Evolutionary conservation across 148 eudicot genomes (phyloP).

Genomic region (Cornus kousa): DNA sequence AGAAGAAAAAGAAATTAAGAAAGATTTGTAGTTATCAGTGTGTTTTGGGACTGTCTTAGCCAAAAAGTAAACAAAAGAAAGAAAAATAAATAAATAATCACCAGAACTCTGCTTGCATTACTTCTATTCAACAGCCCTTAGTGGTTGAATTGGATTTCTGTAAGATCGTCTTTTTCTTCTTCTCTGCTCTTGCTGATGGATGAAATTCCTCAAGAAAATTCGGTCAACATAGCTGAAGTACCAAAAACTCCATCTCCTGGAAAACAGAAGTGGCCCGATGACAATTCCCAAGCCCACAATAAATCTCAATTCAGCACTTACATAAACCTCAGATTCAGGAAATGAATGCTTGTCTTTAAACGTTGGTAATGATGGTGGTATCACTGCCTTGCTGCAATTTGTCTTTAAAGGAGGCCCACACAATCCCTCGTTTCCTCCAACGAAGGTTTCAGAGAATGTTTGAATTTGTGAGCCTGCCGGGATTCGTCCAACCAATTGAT

Average conservation of each 20-base stretch:
- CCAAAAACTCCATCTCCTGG: conserved; percentile 17
- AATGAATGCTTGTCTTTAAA: not conserved
- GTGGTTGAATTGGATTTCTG: no score
- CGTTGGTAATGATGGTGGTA: no score
- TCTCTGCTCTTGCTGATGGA: not conserved
- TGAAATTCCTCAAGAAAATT: not conserved
- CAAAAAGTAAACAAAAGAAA: no score
- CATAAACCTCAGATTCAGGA: not conserved
- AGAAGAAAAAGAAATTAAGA: no score
- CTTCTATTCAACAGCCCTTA: no score
- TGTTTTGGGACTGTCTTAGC: no score
- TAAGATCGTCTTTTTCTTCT: not conserved
- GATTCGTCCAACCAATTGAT: conserved; percentile 2
- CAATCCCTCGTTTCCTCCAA: not conserved
- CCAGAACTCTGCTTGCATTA: no score
- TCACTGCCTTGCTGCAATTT: not conserved
- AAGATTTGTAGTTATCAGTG: no score
- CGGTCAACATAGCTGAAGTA: conserved; percentile 12
- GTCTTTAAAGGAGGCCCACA: conserved; percentile 19
- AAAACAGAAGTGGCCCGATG: conserved; percentile 14
- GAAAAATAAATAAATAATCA: no score
- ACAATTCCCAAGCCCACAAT: conserved; percentile 16
- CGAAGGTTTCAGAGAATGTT: conserved; percentile 6
- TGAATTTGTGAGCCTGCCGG: conserved; percentile 1
- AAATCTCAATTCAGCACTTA: conserved; percentile 18